Conservation (phyloP, 2,329 filamentous ascomycete species). For the Claviceps humidiphila region DNA sequence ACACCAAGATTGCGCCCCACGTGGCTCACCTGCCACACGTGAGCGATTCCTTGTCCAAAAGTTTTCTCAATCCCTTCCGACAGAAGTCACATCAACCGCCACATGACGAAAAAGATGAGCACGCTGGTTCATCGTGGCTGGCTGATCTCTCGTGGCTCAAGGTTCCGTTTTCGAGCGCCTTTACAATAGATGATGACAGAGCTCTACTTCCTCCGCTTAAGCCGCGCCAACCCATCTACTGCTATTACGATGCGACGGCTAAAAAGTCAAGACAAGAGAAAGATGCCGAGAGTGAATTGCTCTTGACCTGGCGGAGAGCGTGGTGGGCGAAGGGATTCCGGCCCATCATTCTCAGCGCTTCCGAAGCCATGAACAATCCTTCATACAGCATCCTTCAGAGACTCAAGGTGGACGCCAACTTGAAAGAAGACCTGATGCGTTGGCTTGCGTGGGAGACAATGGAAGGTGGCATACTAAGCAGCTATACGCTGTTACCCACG, state of each 20-base stretch:
- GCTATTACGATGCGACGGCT: conserved; percentile 66
- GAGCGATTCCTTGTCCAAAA: conserved; percentile 29
- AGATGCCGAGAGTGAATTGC: conserved; percentile 62
- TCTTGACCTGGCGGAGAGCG: conserved; percentile 79
- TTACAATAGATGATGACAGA: conserved; percentile 69
- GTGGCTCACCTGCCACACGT: conserved; percentile 10
- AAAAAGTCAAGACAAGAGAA: conserved; percentile 49
- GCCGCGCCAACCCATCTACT: conserved; percentile 66
- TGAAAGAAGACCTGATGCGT: conserved; percentile 61
- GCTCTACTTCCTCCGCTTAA: conserved; percentile 68
- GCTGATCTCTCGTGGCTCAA: conserved; percentile 82
- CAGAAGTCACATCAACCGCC: conserved; percentile 58
- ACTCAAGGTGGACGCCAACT: conserved; percentile 41
- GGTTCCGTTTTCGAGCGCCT: conserved; percentile 66
- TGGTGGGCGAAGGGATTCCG: conserved; percentile 94
- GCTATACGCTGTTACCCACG: conserved; percentile 79
- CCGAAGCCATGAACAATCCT: conserved; percentile 73
- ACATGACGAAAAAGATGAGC: conserved; percentile 64
- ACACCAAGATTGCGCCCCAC: conserved; percentile 36
- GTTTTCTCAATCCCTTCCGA: conserved; percentile 51
- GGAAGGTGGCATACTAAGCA: conserved; percentile 68
- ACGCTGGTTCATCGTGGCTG: conserved; percentile 71
- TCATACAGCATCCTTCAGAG: conserved; percentile 58
- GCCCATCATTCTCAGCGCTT: conserved; percentile 65
- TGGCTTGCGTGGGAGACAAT: conserved; percentile 93